A percentile compares a stretch with the other conserved stretches of the same genome.
These are phyloP conservation scores for Mortierella sp. DNA, from an alignment of 371 early-diverging fungal genomes.

Conservation along the genomic window DNA sequence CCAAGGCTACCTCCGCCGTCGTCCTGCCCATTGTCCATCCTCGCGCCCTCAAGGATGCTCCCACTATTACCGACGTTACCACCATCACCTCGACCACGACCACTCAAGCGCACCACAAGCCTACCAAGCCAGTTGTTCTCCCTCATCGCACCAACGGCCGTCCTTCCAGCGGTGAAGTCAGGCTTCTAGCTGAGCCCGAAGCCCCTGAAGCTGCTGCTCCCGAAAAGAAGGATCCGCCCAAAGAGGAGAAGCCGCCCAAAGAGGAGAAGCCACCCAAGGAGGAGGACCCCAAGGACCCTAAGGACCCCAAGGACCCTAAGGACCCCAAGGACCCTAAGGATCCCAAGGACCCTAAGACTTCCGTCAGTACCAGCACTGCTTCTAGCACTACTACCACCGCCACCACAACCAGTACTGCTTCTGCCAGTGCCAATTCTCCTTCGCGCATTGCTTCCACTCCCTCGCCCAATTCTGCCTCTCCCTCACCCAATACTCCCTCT, in stretches of 20 bases:
- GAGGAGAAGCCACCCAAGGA: background rate
- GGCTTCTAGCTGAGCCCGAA: background rate
- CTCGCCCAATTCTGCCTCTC: slow-evolving; percentile 57
- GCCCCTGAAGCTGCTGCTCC: background rate
- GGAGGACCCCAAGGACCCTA: background rate
- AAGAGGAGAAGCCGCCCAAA: background rate
- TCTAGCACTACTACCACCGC: slow-evolving; percentile 7
- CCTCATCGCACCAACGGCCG: background rate
- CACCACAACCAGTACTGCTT: slow-evolving; percentile 15
- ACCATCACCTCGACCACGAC: background rate
- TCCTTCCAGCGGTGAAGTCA: background rate
- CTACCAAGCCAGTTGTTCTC: background rate
- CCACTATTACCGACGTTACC: background rate
- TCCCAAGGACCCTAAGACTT: background rate
- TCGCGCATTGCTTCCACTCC: slow-evolving; percentile 49
- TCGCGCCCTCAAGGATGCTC: slow-evolving; percentile 7
- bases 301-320: background rate
- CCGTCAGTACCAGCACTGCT: background rate
- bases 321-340: too few relatives aligned
- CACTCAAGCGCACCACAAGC: background rate
- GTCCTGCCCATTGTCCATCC: background rate
- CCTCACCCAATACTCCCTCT: slow-evolving; percentile 62
- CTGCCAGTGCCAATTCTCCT: slow-evolving; percentile 41
- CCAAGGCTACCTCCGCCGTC: background rate
- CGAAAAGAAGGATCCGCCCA: background rate